A percentile compares a stretch with the other conserved stretches of the same genome.
Evolutionary conservation across 176 grass and related monocot species (phyloP).

Genomic region (Zoysia japonica): DNA sequence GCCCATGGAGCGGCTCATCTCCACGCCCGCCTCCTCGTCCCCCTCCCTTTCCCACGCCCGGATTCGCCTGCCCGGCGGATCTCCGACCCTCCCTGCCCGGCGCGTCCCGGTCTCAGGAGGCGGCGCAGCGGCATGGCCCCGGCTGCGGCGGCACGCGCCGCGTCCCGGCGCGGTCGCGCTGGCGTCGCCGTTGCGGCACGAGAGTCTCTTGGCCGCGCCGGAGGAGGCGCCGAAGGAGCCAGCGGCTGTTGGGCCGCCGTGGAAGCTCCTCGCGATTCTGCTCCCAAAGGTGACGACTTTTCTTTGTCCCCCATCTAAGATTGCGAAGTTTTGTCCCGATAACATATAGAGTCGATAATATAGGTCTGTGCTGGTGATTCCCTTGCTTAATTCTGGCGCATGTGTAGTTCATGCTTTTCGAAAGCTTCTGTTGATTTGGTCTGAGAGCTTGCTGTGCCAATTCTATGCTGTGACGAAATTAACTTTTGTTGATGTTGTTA

Average conservation of each 20-base stretch:
- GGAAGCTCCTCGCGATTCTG: constrained; percentile 33
- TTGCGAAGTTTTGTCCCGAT: not conserved
- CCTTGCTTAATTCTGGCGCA: not conserved
- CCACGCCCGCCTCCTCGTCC: constrained; percentile 30
- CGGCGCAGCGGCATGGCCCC: constrained; percentile 25
- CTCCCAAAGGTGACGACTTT: constrained; percentile 44
- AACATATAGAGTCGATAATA: too few relatives aligned
- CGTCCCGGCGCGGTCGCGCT: constrained; percentile 7
- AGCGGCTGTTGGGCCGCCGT: not conserved
- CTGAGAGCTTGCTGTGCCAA: not conserved
- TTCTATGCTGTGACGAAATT: not conserved
- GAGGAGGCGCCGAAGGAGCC: not conserved
- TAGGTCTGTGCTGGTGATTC: not conserved
- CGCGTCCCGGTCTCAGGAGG: not conserved
- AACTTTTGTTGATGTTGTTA: not conserved
- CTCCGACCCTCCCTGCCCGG: constrained; percentile 18
- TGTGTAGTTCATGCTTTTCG: not conserved
- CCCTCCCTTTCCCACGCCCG: not conserved
- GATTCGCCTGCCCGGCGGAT: constrained; percentile 32
- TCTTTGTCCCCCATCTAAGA: not conserved
- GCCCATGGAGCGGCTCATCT: constrained; percentile 67
- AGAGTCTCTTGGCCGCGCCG: not conserved
- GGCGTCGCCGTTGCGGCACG: constrained; percentile 29
- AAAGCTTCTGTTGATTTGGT: constrained; percentile 6
- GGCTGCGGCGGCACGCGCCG: not conserved